These are phyloP conservation scores for Solanum piurae DNA, from an alignment of 257 asterid species.

Conservation along the genomic window DNA sequence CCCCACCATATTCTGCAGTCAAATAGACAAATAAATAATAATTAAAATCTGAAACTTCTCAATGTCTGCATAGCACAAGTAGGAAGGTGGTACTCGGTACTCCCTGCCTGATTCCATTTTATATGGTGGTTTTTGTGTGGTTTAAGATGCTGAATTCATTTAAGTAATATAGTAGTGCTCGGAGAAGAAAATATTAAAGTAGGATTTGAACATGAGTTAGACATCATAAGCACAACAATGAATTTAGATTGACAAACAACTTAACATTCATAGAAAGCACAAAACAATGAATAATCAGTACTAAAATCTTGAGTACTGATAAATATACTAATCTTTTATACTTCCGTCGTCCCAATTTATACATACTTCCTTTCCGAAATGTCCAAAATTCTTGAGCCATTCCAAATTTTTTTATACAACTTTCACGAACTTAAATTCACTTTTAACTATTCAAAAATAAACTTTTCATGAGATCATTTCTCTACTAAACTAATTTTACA, in stretches of 20 bases:
- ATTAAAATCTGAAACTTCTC: not conserved
- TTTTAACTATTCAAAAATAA: not conserved
- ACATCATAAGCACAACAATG: not conserved
- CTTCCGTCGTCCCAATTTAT: not conserved
- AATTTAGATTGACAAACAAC: not conserved
- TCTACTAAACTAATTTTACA: not conserved
- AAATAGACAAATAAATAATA: not conserved
- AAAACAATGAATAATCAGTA: not conserved
- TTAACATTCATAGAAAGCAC: not conserved
- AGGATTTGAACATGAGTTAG: not conserved
- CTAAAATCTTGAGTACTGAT: not conserved
- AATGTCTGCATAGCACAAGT: not conserved
- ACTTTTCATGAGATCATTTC: not conserved
- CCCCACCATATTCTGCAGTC: conserved; percentile 55
- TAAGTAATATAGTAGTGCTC: not conserved
- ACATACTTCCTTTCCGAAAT: not conserved
- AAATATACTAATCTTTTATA: not conserved
- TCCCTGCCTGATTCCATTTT: not conserved
- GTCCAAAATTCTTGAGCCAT: not conserved
- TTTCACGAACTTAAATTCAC: not conserved
- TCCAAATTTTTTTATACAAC: not conserved
- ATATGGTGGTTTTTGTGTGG: not conserved
- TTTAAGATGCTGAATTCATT: not conserved
- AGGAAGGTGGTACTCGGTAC: not conserved
- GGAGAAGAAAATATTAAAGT: not conserved